Conservation (phyloP, 164 flowering plant genomes). For the Magnolia kwangsiensis region DNA sequence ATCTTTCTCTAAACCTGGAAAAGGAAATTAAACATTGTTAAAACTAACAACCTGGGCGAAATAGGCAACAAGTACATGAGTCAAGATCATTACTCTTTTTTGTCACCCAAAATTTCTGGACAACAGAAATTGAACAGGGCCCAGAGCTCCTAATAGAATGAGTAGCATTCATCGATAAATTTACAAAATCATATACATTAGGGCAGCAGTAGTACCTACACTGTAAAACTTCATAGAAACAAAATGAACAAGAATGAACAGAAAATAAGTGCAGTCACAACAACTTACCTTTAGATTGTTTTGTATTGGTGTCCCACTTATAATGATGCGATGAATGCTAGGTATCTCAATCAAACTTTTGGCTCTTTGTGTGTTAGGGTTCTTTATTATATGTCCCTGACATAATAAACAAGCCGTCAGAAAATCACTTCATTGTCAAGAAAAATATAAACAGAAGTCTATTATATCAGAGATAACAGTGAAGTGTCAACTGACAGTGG, state of each 20-base stretch:
- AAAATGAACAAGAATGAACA: not conserved
- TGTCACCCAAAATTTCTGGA: constrained; percentile 85
- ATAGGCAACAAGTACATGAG: not conserved
- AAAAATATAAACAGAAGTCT: not conserved
- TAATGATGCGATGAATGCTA: constrained; percentile 74
- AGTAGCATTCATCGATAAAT: constrained; percentile 4
- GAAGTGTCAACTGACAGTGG: too few relatives aligned
- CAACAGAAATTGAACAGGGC: constrained; percentile 94
- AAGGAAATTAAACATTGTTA: constrained; percentile 2
- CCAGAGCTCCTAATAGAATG: constrained; percentile 76
- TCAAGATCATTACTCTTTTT: constrained; percentile 49
- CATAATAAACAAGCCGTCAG: constrained; percentile 3
- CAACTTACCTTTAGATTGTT: constrained; percentile 82
- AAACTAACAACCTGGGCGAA: not conserved
- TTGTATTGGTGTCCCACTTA: constrained; percentile 97
- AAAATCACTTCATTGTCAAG: not conserved
- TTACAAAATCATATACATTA: not conserved
- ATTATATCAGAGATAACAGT: not conserved
- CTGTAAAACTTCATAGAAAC: not conserved
- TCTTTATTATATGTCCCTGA: constrained; percentile 97
- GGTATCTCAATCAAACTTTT: constrained; percentile 93
- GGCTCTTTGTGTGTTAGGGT: constrained; percentile 97
- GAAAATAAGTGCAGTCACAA: not conserved
- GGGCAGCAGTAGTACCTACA: not conserved
- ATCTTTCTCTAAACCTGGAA: constrained; percentile 75